Percentiles rank a stretch among this genome's conserved stretches.
These are phyloP conservation scores for Neolecta irregularis DNA, from an alignment of 1,139 yeast species.

Conservation along the genomic window DNA sequence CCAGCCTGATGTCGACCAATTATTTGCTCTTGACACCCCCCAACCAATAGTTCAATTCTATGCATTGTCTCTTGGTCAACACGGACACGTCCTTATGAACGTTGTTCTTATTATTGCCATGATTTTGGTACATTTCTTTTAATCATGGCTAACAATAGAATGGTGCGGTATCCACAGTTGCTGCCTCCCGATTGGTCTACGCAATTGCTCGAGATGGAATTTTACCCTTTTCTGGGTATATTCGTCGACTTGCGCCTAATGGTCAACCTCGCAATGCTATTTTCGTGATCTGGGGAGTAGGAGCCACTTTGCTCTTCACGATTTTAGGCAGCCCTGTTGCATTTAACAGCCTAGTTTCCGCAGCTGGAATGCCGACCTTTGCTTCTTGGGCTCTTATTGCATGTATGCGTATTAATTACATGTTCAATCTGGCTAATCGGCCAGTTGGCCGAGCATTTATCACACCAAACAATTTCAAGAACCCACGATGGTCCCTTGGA, in stretches of 20 bases:
- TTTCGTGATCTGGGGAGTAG: constrained; percentile 18
- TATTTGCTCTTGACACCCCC: constrained; percentile 21
- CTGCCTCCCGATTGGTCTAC: constrained; percentile 20
- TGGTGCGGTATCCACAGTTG: constrained; percentile 18
- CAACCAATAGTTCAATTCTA: constrained; percentile 20
- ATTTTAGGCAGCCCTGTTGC: constrained; percentile 20
- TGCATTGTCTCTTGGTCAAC: constrained; percentile 20
- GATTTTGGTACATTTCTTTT: too few relatives aligned
- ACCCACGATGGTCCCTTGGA: constrained; percentile 19
- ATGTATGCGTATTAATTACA: neutral
- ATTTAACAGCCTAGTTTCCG: constrained; percentile 20
- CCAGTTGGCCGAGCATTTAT: constrained; percentile 19
- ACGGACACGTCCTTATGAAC: constrained; percentile 19
- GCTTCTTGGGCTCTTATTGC: constrained; percentile 19
- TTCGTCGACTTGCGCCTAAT: constrained; percentile 16
- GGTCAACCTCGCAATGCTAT: constrained; percentile 20
- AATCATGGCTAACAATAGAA: constrained; percentile 17
- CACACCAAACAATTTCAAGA: constrained; percentile 15
- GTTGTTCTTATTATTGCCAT: constrained; percentile 17
- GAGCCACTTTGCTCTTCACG: constrained; percentile 19
- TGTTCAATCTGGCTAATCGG: neutral
- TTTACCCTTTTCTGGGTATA: constrained; percentile 21
- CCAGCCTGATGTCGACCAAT: constrained; percentile 28
- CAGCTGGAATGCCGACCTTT: constrained; percentile 20
- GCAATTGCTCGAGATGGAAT: constrained; percentile 22